Base-by-base conservation (phyloP, 257 asterid genomes). In the Eustoma russellianum region DNA sequence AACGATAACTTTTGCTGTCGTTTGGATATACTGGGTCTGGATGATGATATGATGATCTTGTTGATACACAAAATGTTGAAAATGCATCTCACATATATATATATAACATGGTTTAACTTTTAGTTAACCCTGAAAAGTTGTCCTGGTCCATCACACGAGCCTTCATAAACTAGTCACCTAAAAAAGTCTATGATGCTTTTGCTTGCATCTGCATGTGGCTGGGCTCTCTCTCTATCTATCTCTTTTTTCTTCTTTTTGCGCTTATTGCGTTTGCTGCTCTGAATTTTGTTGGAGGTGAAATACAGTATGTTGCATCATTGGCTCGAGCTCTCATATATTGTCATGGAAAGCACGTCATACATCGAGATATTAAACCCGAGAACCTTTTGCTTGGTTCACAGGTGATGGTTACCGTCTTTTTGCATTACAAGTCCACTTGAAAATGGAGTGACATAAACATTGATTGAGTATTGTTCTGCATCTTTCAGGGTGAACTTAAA, bases 271-370 rank as follows among this genome's bases (percentile, higher is more conserved):
- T 61, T 17, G 51, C n/a, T n/a, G n/a, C n/a, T n/a, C n/a, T n/a
- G n/a, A n/a, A 9, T 35, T 35, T 35, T 35, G 41, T 5, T 35
- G 41, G 64, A 61, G 66, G 48, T 38, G 33, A 17, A 15, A 45
- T 48, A 53, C 89, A 90, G 97, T 90, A 86, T 65, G 78, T 90
- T 59, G 94, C 96, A 59, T 86, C 96, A 38, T 74, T 90, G 50
- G 98, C 96, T 59, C 83, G 96, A 41, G 98, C 98, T 12, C 88
- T 90, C 60, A 78, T 86, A 57, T 90, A 90, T 64, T 90, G 94
- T 50, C 98, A 90, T 66, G 98, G 96, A 46, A 90, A 90, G 71
- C 98, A 90, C 11, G 98, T 90, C 30, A 90, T 90, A 57, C 98
- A 86, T 58, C 73, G 98, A 61, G 98, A 90, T 66, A 90, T 90